Base-by-base conservation (phyloP, 352 stramenopile genomes). In the Thraustochytrium sp. region DNA sequence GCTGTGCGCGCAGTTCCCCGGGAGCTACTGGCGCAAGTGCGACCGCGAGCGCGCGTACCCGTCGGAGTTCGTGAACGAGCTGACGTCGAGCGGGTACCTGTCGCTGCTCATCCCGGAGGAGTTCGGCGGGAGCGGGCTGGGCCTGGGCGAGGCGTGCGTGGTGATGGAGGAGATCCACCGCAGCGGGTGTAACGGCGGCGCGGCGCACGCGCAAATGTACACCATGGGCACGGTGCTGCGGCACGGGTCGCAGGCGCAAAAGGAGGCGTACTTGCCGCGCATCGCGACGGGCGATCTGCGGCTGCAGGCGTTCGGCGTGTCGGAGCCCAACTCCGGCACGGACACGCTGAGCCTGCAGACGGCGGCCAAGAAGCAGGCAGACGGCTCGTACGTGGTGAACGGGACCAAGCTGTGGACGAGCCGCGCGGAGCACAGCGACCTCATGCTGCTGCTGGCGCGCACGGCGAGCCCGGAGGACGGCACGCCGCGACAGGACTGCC, bases 131-230 rank as follows among this genome's bases (percentile, higher is more conserved):
- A 76, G 55, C 38, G 75, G 75, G 18, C 61, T 84, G 9, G 55
- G 38, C 21, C 75, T 84, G n/a, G 4, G 9, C 18, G 75, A 84
- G 63, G 75, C 75, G 9, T 84, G 75, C 59, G 26, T 62, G 9
- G 75, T 84, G n/a, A 76, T 84, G 61, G 55, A 84, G n/a, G 75
- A 84, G 42, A 84, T 84, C 26, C 75, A 84, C 26, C 61, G 55
- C 16, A 84, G 61, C 61, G 75, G 75, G 38, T 84, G 75, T 38
- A 84, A 84, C 44, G 75, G 75, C 26, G 75, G 55, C 29, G 75
- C 75, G 11, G 75, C 61, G 4, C 75, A 84, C 29, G 75, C 75
- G n/a, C 75, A 84, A 29, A 84, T 84, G 61, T 84, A 84, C 42
- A 84, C 75, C 44, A 84, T 84, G 75, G 61, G 75, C 23, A 84